A percentile compares a stretch with the other conserved stretches of the same genome.
Conservation (phyloP, 139 green algal genomes). For the Coelastrella sp. region DNA sequence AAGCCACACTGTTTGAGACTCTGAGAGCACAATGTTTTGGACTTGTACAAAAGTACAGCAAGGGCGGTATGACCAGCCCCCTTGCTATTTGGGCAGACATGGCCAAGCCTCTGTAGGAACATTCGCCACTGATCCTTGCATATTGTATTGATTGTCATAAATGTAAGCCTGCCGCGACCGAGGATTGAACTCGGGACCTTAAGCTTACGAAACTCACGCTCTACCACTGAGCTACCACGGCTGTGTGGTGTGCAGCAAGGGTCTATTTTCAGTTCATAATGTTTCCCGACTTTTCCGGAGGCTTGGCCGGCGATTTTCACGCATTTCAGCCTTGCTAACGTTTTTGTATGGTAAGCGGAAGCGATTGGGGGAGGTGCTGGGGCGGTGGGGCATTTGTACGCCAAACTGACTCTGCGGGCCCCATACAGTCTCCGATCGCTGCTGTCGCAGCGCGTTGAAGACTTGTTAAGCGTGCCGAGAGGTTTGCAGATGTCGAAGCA, state of each 20-base stretch:
- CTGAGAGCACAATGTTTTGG: background rate
- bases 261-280: background rate
- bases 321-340: no score
- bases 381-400: no score
- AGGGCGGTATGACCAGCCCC: no score
- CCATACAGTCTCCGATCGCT: no score
- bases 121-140: background rate
- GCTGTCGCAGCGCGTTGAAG: no score
- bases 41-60: background rate
- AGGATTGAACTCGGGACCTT: conserved; percentile 7
- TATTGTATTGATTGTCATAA: background rate
- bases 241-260: background rate
- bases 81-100: background rate
- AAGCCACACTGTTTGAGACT: background rate
- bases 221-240: conserved; percentile 15
- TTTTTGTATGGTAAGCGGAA: no score
- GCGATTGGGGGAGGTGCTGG: no score
- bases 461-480: no score
- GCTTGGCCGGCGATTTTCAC: background rate
- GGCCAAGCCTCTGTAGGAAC: background rate
- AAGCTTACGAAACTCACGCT: conserved; percentile 19
- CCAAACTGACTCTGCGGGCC: no score
- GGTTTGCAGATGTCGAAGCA: no score
- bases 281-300: background rate
- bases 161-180: conserved; percentile 4